Percentiles rank a stretch among this genome's conserved stretches.
phyloP scores from a whole-genome alignment of 2,329 filamentous ascomycete genomes.

The Paradendryphiella salina region DNA sequence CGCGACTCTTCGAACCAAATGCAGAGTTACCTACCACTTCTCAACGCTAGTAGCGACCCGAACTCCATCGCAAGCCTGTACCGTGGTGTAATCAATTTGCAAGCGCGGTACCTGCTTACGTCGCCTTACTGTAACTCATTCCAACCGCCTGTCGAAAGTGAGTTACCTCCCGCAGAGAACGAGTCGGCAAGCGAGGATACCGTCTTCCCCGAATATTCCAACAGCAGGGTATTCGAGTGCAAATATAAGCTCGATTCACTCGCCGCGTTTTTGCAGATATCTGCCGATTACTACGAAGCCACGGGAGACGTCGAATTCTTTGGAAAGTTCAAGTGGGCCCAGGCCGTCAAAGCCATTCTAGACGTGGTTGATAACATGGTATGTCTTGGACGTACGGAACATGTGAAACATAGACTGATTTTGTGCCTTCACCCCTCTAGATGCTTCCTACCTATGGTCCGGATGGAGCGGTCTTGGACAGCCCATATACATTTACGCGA shows the following conservation, averaged over 20 bases:
- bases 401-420: no score
- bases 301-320: conserved; percentile 56
- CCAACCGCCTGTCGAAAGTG: conserved; percentile 56
- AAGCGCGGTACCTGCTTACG: conserved; percentile 67
- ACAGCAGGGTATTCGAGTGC: conserved; percentile 55
- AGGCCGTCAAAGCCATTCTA: conserved; percentile 52
- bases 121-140: conserved; percentile 60
- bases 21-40: conserved; percentile 67
- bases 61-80: conserved; percentile 69
- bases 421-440: no score
- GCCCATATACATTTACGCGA: conserved; percentile 54
- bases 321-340: conserved; percentile 53
- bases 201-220: conserved; percentile 51
- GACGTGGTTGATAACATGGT: conserved; percentile 52
- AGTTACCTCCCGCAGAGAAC: conserved; percentile 48
- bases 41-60: conserved; percentile 57
- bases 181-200: conserved; percentile 46
- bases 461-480: conserved; percentile 50
- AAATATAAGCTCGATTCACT: conserved; percentile 60
- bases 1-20: conserved; percentile 67
- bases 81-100: conserved; percentile 71
- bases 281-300: conserved; percentile 54
- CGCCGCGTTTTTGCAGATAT: conserved; percentile 56
- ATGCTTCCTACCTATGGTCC: conserved; percentile 54
- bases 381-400: no score